Base-by-base conservation (phyloP, 495 filamentous ascomycete genomes). In the Podospora conica region DNA sequence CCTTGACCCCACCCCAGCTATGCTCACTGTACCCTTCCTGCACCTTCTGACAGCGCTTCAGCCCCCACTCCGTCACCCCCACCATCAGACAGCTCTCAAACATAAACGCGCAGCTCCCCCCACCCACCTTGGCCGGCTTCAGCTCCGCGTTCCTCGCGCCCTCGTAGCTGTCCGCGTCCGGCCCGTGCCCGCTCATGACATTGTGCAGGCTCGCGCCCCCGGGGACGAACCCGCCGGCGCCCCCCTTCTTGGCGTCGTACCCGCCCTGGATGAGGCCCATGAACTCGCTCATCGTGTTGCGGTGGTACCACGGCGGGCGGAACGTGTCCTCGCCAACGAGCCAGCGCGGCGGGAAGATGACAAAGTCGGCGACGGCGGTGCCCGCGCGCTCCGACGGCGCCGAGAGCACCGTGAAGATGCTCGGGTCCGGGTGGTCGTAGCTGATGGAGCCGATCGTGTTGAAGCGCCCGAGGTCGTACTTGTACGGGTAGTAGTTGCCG, bases 41-140 rank as follows among this genome's bases (percentile, higher is more conserved):
- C 48, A 96, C 89, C 81, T 94, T 96, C 71, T 84, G 81, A 69
- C 92, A 96, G 56, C 82, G 87, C 76, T 90, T 88, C 61, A 96
- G 76, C 0, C 91, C 93, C 93, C 93, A 97, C 68, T 94, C 90
- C 18, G 92, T 96, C 15, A 96, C 91, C 4, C 93, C 93, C 10
- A 97, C 85, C 93, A 96, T 96, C 53, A 91, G 75, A 66, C 83
- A 85, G 72, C 88, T 91, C 78, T 81, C 83, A 69, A 81, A 84
- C 85, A 93, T 93, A 67, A 88, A 86, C 28, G 85, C 85, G 69
- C 86, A 86, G 67, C 84, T 85, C 22, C 82, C 84, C 61, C 76
- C 81, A 1, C 85, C 85, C 6, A 86, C 81, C 72, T 86, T 81
- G 9, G 61, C 65, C 1, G 85, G 85, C 65, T 76, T 77, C 69